Evolutionary conservation across 2,329 filamentous ascomycete genomes (phyloP).

Genomic region (Ophiostoma tasmaniense): DNA sequence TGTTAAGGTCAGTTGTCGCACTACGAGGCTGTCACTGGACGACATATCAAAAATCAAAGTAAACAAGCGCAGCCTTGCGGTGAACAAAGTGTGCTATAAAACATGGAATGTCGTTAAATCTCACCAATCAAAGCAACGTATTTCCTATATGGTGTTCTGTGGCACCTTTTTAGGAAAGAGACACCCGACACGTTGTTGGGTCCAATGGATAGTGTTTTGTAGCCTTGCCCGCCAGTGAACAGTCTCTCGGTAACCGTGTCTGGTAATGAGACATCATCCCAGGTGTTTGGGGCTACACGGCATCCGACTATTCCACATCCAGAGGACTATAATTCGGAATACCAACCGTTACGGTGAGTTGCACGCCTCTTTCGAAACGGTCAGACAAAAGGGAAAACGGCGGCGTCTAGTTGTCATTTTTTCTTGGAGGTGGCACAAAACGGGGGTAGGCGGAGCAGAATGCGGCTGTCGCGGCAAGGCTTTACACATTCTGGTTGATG

Average conservation of each 20-base stretch:
- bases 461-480: neutral
- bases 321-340: neutral
- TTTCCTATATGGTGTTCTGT: too few species aligned
- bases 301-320: neutral
- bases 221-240: neutral
- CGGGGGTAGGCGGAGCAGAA: neutral
- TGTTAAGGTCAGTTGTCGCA: neutral
- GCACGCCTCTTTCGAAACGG: neutral
- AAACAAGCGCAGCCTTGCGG: neutral
- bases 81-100: neutral
- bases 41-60: neutral
- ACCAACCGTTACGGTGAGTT: neutral
- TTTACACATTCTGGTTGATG: neutral
- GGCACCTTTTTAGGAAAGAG: too few species aligned
- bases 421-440: neutral
- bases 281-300: neutral
- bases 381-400: neutral
- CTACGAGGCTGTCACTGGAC: neutral
- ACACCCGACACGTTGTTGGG: too few species aligned
- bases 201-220: too few species aligned
- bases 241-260: neutral
- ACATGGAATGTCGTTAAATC: neutral
- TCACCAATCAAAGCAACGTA: neutral
- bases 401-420: neutral
- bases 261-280: neutral